Evolutionary conservation across 2,329 filamentous ascomycete species (phyloP).

Genomic region (Colletotrichum liriopes): DNA sequence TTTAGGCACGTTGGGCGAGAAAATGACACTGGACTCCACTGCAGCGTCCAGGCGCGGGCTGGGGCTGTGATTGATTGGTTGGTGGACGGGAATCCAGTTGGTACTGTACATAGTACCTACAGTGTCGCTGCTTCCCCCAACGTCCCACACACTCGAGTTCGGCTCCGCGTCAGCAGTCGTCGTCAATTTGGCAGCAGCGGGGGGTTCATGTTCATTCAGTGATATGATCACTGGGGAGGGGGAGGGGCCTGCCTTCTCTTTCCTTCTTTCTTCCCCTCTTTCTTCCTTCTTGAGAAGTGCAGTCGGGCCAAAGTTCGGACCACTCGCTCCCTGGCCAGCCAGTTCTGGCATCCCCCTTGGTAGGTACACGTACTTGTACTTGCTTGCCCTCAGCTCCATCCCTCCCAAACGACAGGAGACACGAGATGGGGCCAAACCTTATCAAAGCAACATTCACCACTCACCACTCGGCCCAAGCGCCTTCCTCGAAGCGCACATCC

Average conservation of each 20-base stretch:
- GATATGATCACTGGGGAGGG: neutral
- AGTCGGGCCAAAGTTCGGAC: neutral
- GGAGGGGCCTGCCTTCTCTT: neutral
- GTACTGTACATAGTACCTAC: neutral
- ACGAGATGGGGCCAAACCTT: too few species aligned
- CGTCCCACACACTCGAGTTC: neutral
- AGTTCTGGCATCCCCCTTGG: neutral
- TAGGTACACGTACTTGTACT: neutral
- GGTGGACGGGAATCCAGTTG: neutral
- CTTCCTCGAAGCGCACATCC: neutral
- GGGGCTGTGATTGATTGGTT: too few species aligned
- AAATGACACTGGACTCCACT: neutral
- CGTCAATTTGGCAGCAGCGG: neutral
- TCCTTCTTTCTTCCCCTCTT: too few species aligned
- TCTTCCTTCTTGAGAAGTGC: neutral
- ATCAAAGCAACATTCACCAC: neutral
- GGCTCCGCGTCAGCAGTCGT: neutral
- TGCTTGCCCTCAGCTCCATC: neutral
- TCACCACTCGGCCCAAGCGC: neutral
- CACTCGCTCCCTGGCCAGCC: neutral
- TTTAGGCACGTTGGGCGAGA: slow-evolving; percentile 37
- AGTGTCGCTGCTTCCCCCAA: neutral
- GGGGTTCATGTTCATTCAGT: neutral
- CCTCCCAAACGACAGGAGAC: too few species aligned
- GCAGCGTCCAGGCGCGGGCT: too few species aligned